phyloP scores from a whole-genome alignment of 768 basidiomycete genomes.

The Pisolithus marmoratus region DNA sequence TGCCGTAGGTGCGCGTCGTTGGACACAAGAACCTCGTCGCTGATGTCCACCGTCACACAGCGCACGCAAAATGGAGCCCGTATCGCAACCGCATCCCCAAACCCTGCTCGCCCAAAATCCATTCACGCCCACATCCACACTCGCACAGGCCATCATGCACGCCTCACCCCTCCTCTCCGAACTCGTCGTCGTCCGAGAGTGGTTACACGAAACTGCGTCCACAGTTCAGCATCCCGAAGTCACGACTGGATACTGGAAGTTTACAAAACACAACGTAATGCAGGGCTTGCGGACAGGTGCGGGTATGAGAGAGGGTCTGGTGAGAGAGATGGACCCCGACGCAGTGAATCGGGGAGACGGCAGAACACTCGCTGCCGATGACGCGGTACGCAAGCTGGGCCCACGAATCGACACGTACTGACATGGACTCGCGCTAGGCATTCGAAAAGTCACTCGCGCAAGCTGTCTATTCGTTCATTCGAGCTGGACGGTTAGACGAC shows the following conservation, averaged over 20 bases:
- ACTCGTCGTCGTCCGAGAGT: slow-evolving; percentile 79
- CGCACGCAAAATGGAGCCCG: slow-evolving; percentile 61
- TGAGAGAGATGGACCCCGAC: slow-evolving; percentile 78
- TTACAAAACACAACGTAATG: slow-evolving; percentile 71
- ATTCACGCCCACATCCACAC: slow-evolving; percentile 71
- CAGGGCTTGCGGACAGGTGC: slow-evolving; percentile 53
- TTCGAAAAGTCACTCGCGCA: slow-evolving; percentile 77
- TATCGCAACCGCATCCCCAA: slow-evolving; percentile 42
- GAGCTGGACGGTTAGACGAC: slow-evolving; percentile 80
- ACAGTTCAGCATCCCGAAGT: slow-evolving; percentile 59
- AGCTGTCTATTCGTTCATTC: slow-evolving; percentile 73
- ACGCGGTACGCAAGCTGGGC: slow-evolving; percentile 50
- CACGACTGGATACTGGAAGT: slow-evolving; percentile 78
- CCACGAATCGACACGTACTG: neutral
- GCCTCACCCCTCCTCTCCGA: slow-evolving; percentile 64
- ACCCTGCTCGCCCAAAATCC: slow-evolving; percentile 65
- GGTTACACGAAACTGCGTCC: slow-evolving; percentile 76
- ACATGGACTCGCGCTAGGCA: slow-evolving; percentile 40
- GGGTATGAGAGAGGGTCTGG: slow-evolving; percentile 42
- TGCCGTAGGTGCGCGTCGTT: slow-evolving; percentile 49
- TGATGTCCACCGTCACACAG: slow-evolving; percentile 29
- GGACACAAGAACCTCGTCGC: neutral
- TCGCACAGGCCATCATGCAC: slow-evolving; percentile 69
- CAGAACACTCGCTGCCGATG: slow-evolving; percentile 62
- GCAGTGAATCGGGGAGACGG: slow-evolving; percentile 58